Base-by-base conservation (phyloP, 2,329 filamentous ascomycete species). In the Monosporascus sp. region DNA sequence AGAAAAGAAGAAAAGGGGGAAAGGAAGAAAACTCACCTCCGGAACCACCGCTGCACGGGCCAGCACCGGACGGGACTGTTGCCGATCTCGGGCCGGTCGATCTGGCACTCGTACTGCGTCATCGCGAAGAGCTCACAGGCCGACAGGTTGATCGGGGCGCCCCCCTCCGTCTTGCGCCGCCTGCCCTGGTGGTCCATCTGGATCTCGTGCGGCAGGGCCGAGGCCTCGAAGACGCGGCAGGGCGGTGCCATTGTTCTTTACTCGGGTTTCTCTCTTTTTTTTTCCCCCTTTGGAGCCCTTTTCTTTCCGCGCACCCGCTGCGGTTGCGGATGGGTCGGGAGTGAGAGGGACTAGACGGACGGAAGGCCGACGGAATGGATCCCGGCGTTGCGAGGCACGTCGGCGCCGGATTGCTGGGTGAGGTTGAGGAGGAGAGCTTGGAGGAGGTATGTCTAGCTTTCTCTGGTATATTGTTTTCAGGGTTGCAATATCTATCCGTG, bases 21-120 rank as follows among this genome's bases (percentile, higher is more conserved):
- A 55, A 4, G 5, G 58, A 25, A 35, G 24, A 35, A 45, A 61
- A 49, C 80, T 69, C 63, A 85, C 83, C 74, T 76, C 55, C 83
- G 75, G 64, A 85, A 87, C 64, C 82, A 72, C 53, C 83, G 75
- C 64, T 80, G 75, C 41, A 86, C 73, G 9, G 80, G 77, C 70
- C 73, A 80, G 65, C 83, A 87, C 53, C 69, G 68, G 45, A 83
- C 77, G 0, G 72, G 66, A 52, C 78, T 78, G 53, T 79, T 67
- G 49, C 61, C 65, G 37, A 66, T 63, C 47, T 73, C 68, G 15
- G 80, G 78, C 38, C 74, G 64, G 58, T 78, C 71, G 44, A 85
- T 76, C 56, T 75, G 68, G 65, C 83, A 87, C 43, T 79, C 74
- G 67, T 83, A 85, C 70, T 86, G 83, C 65, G 82, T 61, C 73